phyloP scores from a whole-genome alignment of 2,329 filamentous ascomycete species.

The Neopestalotiopsis clavispora region DNA sequence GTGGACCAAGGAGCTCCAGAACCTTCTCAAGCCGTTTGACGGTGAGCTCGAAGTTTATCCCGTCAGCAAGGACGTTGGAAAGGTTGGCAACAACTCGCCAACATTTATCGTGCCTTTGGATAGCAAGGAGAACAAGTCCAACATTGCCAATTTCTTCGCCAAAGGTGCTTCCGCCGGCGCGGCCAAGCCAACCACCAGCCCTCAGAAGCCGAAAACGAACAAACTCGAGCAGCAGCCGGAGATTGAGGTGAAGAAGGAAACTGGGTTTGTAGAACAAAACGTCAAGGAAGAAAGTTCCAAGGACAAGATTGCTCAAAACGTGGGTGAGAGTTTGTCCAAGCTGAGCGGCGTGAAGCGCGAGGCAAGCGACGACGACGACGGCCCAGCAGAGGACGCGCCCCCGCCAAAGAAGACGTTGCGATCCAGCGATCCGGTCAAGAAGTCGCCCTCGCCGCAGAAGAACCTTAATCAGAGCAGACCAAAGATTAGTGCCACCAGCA shows the following conservation, averaged over 20 bases:
- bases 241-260: conserved; percentile 27
- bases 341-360: conserved; percentile 32
- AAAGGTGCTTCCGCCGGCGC: conserved; percentile 43
- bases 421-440: conserved; percentile 25
- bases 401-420: conserved; percentile 20
- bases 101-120: conserved; percentile 82
- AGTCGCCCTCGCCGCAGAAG: conserved; percentile 28
- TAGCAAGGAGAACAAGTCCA: conserved; percentile 87
- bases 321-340: not conserved
- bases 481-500: conserved; percentile 48
- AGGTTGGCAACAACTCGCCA: conserved; percentile 89
- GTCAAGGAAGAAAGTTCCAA: conserved; percentile 6
- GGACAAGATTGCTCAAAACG: conserved; percentile 4
- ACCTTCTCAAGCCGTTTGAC: conserved; percentile 76
- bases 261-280: conserved; percentile 26
- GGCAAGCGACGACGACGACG: conserved; percentile 26
- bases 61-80: conserved; percentile 88
- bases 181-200: conserved; percentile 36
- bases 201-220: not conserved
- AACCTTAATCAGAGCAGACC: conserved; percentile 18
- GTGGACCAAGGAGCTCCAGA: conserved; percentile 82
- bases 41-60: conserved; percentile 85
- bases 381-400: conserved; percentile 27
- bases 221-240: conserved; percentile 25
- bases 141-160: conserved; percentile 92